These are phyloP conservation scores for Stereocaulon alpinum DNA, from an alignment of 495 filamentous ascomycete species.

Conservation along the genomic window DNA sequence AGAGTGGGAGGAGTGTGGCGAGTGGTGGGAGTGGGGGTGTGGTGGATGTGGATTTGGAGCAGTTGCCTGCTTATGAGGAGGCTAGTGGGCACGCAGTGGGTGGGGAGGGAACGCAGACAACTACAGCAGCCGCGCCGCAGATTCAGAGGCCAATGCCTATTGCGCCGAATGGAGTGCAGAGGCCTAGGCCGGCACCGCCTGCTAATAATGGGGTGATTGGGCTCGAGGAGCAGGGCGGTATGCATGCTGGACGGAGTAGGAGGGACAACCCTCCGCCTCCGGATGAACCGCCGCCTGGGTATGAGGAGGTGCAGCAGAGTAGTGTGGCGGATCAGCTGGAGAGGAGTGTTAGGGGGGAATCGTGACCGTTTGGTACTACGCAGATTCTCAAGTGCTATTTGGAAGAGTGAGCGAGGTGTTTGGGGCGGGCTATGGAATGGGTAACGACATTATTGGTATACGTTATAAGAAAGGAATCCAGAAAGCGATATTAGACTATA, in stretches of 20 bases:
- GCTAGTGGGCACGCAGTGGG: slow-evolving; percentile 12
- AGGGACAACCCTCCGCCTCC: slow-evolving; percentile 34
- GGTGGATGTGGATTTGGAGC: slow-evolving; percentile 58
- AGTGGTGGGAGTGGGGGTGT: slow-evolving; percentile 46
- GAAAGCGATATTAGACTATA: too few species aligned
- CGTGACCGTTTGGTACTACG: neutral
- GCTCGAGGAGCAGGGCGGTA: neutral
- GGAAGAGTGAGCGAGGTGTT: neutral
- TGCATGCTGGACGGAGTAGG: neutral
- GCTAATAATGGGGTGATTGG: slow-evolving; percentile 13
- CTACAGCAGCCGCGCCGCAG: too few species aligned
- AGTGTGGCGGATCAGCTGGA: slow-evolving; percentile 58
- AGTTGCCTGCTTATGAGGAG: slow-evolving; percentile 67
- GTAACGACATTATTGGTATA: neutral
- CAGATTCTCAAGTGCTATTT: too few species aligned
- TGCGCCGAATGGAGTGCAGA: slow-evolving; percentile 8
- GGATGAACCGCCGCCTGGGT: slow-evolving; percentile 79
- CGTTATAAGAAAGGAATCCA: too few species aligned
- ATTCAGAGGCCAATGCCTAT: slow-evolving; percentile 24
- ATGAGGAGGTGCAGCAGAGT: slow-evolving; percentile 79
- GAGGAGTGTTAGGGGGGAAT: slow-evolving; percentile 4
- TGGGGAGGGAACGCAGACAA: neutral
- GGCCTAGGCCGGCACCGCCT: slow-evolving; percentile 13
- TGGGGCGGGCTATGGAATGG: neutral
- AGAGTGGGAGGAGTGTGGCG: slow-evolving; percentile 33